These are phyloP conservation scores for Esteya vermicola DNA, from an alignment of 2,329 filamentous ascomycete genomes.

Conservation along the genomic window DNA sequence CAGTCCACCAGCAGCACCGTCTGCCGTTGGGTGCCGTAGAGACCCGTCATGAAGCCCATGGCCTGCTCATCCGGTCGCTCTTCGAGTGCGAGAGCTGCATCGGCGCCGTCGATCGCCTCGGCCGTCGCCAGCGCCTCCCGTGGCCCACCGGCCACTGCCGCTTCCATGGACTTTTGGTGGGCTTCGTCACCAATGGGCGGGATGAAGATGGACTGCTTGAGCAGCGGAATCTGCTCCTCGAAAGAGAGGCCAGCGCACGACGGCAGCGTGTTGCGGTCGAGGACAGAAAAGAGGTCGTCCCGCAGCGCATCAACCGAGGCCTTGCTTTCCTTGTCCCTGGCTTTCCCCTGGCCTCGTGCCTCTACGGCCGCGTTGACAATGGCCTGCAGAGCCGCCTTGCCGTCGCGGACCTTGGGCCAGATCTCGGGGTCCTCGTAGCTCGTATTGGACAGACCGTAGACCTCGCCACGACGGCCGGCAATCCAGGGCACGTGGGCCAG, in stretches of 20 bases:
- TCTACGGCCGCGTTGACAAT: too few species aligned
- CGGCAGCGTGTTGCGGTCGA: slow-evolving; percentile 44
- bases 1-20: slow-evolving; percentile 48
- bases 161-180: slow-evolving; percentile 15
- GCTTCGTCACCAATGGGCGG: slow-evolving; percentile 35
- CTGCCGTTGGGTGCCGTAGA: slow-evolving; percentile 53
- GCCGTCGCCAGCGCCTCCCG: slow-evolving; percentile 18
- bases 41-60: slow-evolving; percentile 37
- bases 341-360: too few species aligned
- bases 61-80: slow-evolving; percentile 20
- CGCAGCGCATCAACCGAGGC: slow-evolving; percentile 25
- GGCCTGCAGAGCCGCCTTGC: slow-evolving; percentile 29
- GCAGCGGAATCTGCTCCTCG: slow-evolving; percentile 35
- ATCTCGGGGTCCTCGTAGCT: slow-evolving; percentile 34
- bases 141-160: slow-evolving; percentile 14
- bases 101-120: slow-evolving; percentile 20
- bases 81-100: slow-evolving; percentile 20
- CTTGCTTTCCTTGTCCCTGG: slow-evolving; percentile 1
- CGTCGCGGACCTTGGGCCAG: slow-evolving; percentile 48
- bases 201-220: slow-evolving; percentile 49
- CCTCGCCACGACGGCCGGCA: slow-evolving; percentile 30
- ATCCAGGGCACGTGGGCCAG: slow-evolving; percentile 44
- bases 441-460: slow-evolving; percentile 49
- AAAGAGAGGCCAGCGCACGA: slow-evolving; percentile 25
- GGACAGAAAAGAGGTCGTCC: slow-evolving; percentile 35